Evolutionary conservation across 1,284 basidiomycete species (phyloP).

Genomic region (Boletus sp.): DNA sequence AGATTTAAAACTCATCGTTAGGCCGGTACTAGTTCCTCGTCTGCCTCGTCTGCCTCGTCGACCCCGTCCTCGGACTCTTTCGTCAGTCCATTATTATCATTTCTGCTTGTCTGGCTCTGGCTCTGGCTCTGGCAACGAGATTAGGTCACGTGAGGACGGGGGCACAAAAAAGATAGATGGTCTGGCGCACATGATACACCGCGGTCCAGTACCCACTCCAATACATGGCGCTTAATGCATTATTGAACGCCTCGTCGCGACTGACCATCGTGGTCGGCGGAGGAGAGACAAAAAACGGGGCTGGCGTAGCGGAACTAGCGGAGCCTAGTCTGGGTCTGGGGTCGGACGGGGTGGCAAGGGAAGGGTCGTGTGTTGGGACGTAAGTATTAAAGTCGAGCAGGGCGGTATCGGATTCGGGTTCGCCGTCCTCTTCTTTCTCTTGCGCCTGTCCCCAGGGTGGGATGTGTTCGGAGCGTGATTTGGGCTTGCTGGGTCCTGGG

Average conservation of each 20-base stretch:
- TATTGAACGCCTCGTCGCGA: conserved; percentile 70
- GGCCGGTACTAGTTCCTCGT: conserved; percentile 35
- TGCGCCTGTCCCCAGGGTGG: conserved; percentile 17
- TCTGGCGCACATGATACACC: conserved; percentile 61
- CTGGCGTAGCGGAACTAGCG: conserved; percentile 14
- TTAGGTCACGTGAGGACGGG: background rate
- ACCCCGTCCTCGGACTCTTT: conserved; percentile 25
- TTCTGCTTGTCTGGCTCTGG: conserved; percentile 17
- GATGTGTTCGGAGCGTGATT: background rate
- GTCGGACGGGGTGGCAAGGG: conserved; percentile 32
- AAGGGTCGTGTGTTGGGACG: conserved; percentile 63
- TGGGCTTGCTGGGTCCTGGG: conserved; percentile 13
- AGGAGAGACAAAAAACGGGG: conserved; percentile 28
- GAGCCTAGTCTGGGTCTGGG: background rate
- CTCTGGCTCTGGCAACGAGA: conserved; percentile 22
- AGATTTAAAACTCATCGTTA: conserved; percentile 35
- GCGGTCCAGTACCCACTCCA: conserved; percentile 84
- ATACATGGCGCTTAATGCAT: conserved; percentile 72
- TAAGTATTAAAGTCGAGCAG: conserved; percentile 68
- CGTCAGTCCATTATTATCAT: conserved; percentile 11
- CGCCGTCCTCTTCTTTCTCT: background rate
- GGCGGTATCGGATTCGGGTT: conserved; percentile 42
- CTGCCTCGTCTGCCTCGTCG: conserved; percentile 22
- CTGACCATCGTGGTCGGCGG: conserved; percentile 41
- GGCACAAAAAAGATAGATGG: background rate